These are phyloP conservation scores for Sugiyamaella mastotermitis DNA, from an alignment of 805 yeast genomes.

Conservation along the genomic window DNA sequence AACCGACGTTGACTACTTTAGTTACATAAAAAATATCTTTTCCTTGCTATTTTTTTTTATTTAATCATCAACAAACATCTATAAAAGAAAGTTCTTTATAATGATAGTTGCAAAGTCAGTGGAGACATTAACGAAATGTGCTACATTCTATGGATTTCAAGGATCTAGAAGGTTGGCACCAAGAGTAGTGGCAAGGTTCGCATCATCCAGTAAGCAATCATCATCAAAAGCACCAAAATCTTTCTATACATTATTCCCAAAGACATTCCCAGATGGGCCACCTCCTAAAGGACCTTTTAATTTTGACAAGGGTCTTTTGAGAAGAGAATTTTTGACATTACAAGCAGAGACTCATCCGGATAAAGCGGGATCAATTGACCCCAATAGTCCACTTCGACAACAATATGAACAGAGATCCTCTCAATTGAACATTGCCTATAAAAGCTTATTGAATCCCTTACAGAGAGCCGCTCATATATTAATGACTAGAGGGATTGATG, in stretches of 20 bases:
- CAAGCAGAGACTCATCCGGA: conserved; percentile 86
- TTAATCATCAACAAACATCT: too few relatives aligned
- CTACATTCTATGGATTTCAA: too few relatives aligned
- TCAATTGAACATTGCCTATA: conserved; percentile 69
- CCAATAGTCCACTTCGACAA: conserved; percentile 18
- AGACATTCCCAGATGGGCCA: conserved; percentile 59
- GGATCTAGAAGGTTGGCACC: too few relatives aligned
- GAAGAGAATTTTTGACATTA: conserved; percentile 67
- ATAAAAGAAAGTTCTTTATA: too few relatives aligned
- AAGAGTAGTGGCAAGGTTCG: too few relatives aligned
- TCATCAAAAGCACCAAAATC: too few relatives aligned
- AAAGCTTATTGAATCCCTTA: conserved; percentile 64
- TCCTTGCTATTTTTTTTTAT: too few relatives aligned
- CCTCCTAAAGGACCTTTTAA: conserved; percentile 58
- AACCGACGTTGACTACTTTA: too few relatives aligned
- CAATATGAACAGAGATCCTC: conserved; percentile 39
- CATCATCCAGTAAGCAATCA: too few relatives aligned
- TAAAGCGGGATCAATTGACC: conserved; percentile 31
- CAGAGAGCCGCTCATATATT: conserved; percentile 60
- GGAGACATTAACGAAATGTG: too few relatives aligned
- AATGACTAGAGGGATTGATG: conserved; percentile 47
- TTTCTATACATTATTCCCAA: conserved; percentile 70
- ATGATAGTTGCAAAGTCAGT: too few relatives aligned
- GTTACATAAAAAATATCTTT: too few relatives aligned
- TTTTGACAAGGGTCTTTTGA: conserved; percentile 48